Base-by-base conservation (phyloP, 169 alveolate species). In the Theileria annulata region DNA sequence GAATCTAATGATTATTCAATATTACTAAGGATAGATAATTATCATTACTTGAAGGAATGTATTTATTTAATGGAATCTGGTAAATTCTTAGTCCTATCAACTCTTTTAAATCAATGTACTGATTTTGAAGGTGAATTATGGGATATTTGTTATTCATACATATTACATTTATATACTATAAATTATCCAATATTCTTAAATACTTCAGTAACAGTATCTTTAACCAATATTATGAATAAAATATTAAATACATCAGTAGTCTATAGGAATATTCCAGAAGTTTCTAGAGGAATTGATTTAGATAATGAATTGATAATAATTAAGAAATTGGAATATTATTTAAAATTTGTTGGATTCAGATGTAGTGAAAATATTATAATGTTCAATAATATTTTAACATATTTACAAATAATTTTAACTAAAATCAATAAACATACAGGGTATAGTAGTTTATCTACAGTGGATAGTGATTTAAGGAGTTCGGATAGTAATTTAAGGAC, bases 61-160 rank as follows among this genome's bases (percentile, higher is more conserved):
- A 71, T 79, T 33, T 69, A 37, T 31, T 66, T 75, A 25, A 28
- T 79, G 87, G 87, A 79, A 25, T 69, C 78, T 25, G 87, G 68
- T 13, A 80, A 80, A 37, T 19, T 80, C 27, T 17, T n/a, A 31
- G 19, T 67, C 4, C 75, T 67, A 23, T 13, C 48, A 13, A 42
- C 23, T 27, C 60, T 67, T 25, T 42, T 67, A 27, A 21, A 9
- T 23, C 42, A 15, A 27, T 67, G 75, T 54, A 19, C 31, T 2
- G 75, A 67, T 31, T 67, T 67, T 54, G 28, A n/a, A 10, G 75
- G 75, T 2, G 33, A 54, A 8, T 23, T 21, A 17, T 67, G 75
- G 75, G 27, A 19, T 17, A 9, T 12, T 25, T 37, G 64, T n/a
- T 37, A 67, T 27, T 9, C 62, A 54, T 21, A 23, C 17, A 67